Percentiles rank a stretch among this genome's conserved stretches.
phyloP scores from a whole-genome alignment of 129 eudicot species.

The Pulicaria dysenterica region DNA sequence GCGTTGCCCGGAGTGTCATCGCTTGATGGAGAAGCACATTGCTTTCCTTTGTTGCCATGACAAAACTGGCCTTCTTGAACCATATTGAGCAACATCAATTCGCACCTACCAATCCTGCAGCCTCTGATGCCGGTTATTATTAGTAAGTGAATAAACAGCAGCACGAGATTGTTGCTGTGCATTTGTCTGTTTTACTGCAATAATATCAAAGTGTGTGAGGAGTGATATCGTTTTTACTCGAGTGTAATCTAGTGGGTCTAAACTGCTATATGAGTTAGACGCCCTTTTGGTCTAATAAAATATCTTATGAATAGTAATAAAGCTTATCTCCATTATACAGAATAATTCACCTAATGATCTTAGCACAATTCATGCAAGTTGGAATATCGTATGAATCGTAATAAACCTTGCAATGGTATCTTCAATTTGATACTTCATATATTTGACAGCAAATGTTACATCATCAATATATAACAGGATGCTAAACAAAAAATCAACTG shows the following conservation, averaged over 20 bases:
- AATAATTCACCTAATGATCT: neutral
- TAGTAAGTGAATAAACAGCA: constrained; percentile 33
- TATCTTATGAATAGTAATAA: constrained; percentile 6
- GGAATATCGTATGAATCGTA: too few species aligned
- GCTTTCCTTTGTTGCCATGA: constrained; percentile 84
- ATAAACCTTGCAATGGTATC: neutral
- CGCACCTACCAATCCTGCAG: neutral
- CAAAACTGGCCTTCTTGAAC: constrained; percentile 38
- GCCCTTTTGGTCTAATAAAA: constrained; percentile 35
- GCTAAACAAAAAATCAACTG: neutral
- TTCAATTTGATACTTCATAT: neutral
- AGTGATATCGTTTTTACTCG: constrained; percentile 12
- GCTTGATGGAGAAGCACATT: constrained; percentile 65
- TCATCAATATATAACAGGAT: neutral
- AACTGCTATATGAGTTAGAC: constrained; percentile 22
- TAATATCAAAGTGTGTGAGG: constrained; percentile 27
- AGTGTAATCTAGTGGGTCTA: constrained; percentile 27
- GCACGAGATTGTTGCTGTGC: constrained; percentile 14
- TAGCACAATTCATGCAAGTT: neutral
- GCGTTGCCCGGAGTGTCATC: constrained; percentile 80
- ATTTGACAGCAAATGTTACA: too few species aligned
- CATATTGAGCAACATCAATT: constrained; percentile 27
- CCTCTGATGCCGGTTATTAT: constrained; percentile 24
- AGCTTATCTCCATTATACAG: constrained; percentile 1
- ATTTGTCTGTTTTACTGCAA: constrained; percentile 18